Evolutionary conservation across 257 asterid genomes (phyloP), one percentile per base, ranked within the genome.

Genomic region (Solanum clarkiae): DNA sequence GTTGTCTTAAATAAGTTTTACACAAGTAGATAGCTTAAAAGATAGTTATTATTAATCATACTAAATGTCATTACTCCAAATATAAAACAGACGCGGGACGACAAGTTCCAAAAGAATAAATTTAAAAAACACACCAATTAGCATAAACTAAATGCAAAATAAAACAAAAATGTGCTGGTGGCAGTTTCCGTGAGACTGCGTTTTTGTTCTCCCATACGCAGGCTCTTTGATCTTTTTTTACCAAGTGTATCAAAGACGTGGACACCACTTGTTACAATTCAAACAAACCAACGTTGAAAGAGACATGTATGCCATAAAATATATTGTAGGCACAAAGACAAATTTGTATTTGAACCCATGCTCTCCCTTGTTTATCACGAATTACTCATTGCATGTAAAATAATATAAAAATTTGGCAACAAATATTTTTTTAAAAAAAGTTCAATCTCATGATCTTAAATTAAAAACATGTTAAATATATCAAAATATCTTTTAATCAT

Each of bases 141-240:
- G 40, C 5, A 36, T 36, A 36, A 36, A 36, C 40, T 36, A 36
- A 24, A 62, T 26, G 9, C 17, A 63, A 63, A 63, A 63, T 66
- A 66, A 65, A 63, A 26, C 40, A 8, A 26, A 63, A 5, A 1
- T 11, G 17, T 60, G 29, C 8, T 8, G 15, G 32, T 10, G 42
- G 10, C 6, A 63, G 10, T 63, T 63, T 26, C 26, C 4, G 71
- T 13, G 71, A 5, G 71, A 24, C 71, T 1, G 3, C 32, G 10
- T 44, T 29, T 69, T 10, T 86, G 85, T 88, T 87, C 84, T 75
- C 36, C 45, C 47, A 32, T 10, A 86, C 91, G 90, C 91, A 91
- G 91, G 84, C 72, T 81, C 83, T 70, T 87, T 80, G 86, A 84
- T 86, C 24, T 29, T 85, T n/a, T 88, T 84, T 62, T 75, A 66